These are phyloP conservation scores for Fibroporia radiculosa DNA, from an alignment of 768 basidiomycete species.

Conservation along the genomic window DNA sequence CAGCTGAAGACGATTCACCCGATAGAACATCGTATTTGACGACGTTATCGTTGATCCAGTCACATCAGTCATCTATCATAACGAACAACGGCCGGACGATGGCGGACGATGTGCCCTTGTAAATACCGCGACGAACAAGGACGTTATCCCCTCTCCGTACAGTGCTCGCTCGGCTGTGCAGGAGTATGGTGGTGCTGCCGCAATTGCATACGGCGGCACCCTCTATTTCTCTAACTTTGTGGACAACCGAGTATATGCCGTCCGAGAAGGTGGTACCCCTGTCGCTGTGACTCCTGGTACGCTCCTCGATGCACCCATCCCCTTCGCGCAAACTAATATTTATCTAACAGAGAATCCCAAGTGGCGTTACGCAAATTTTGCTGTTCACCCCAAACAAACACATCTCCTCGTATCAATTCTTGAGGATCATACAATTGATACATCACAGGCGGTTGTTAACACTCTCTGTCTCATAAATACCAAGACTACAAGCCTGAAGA, in stretches of 20 bases:
- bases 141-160: slow-evolving; percentile 47
- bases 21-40: too few relatives aligned
- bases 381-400: slow-evolving; percentile 43
- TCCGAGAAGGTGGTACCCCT: slow-evolving; percentile 27
- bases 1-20: too few relatives aligned
- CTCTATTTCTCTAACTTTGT: slow-evolving; percentile 52
- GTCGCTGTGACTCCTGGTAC: slow-evolving; percentile 57
- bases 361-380: slow-evolving; percentile 58
- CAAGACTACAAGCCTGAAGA: slow-evolving; percentile 31
- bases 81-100: slow-evolving; percentile 54
- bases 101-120: slow-evolving; percentile 51
- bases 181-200: slow-evolving; percentile 66
- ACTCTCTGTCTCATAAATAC: slow-evolving; percentile 52
- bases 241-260: slow-evolving; percentile 47
- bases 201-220: slow-evolving; percentile 39
- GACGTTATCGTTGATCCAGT: slow-evolving; percentile 49
- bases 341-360: slow-evolving; percentile 33
- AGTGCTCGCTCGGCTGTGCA: slow-evolving; percentile 52
- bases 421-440: slow-evolving; percentile 61
- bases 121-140: slow-evolving; percentile 36
- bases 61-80: slow-evolving; percentile 40
- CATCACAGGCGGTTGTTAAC: slow-evolving; percentile 45
- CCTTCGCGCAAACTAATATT: neutral
- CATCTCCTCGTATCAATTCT: slow-evolving; percentile 53
- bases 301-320: slow-evolving; percentile 9